phyloP scores from a whole-genome alignment of 1,284 basidiomycete genomes.

The Boletus semigastroideus region DNA sequence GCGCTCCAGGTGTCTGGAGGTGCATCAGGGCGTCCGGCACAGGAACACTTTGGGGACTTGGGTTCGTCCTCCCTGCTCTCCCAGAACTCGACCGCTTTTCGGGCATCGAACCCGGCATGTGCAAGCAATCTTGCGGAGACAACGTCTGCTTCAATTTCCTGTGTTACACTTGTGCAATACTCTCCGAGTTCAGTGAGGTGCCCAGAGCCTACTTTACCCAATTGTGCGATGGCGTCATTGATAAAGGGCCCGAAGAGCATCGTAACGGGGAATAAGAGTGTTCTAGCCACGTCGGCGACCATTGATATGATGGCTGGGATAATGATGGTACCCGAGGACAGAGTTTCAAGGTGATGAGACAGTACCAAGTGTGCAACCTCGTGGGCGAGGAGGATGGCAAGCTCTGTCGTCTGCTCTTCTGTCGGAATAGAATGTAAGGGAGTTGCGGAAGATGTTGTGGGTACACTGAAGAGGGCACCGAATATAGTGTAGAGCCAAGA shows the following conservation, averaged over 20 bases:
- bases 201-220: constrained; percentile 72
- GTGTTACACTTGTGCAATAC: constrained; percentile 68
- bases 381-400: constrained; percentile 85
- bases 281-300: constrained; percentile 69
- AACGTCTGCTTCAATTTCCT: constrained; percentile 89
- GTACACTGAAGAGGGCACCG: constrained; percentile 40
- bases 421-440: constrained; percentile 58
- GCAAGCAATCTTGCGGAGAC: constrained; percentile 85
- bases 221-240: constrained; percentile 82
- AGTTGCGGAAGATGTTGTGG: constrained; percentile 28
- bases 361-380: constrained; percentile 86
- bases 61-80: constrained; percentile 44
- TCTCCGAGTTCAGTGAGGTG: constrained; percentile 72
- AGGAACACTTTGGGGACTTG: constrained; percentile 40
- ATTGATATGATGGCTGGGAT: constrained; percentile 80
- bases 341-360: constrained; percentile 85
- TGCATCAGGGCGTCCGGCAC: constrained; percentile 17
- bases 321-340: constrained; percentile 80
- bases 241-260: constrained; percentile 89
- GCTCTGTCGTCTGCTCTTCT: constrained; percentile 75
- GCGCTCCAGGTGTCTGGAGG: constrained; percentile 15
- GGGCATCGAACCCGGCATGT: constrained; percentile 83
- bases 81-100: constrained; percentile 74
- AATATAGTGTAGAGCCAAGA: constrained; percentile 55
- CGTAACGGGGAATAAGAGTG: constrained; percentile 82